Evolutionary conservation across 75 land plant genomes (phyloP), one percentile per base, ranked within the genome.

Genomic region (Cunninghamia lanceolata): DNA sequence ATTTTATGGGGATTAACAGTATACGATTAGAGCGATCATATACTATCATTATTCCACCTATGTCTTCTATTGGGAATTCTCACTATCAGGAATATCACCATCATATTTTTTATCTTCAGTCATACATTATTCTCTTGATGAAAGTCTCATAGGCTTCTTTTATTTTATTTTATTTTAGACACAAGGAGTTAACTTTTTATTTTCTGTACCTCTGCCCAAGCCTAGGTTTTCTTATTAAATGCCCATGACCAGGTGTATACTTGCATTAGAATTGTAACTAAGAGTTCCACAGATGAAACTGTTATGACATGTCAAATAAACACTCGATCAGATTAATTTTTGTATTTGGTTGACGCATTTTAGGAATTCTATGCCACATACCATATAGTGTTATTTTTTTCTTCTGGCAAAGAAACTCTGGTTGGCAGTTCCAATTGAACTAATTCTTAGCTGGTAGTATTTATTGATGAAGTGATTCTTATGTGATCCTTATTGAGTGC

Each of bases 401-500:
- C 14, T 79, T 42, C 13, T 45, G 82, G 30, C 47, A 3, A 40
- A 13, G n/a, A 38, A 45, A 43, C 82, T n/a, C 5, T 34, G 11
- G 68, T 1, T 71, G 34, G 34, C 3, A 71, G 75, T 71, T 32
- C 3, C 36, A 34, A 32, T 34, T 34, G 34, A 71, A 71, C 75
- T 71, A 36, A 71, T 2, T 32, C 11, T 71, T 71, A 87, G 87
- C 88, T 66, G 56, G 40, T 83, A 38, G 3, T 77, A 42, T 36
- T 66, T 90, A 34, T 86, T 81, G 45, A 11, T 85, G 34, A 53
- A 84, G 10, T 15, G 52, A 32, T 34, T 86, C 38, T 43, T 80
- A 80, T 25, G 28, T n/a, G 50, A 17, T 70, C 66, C 32, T 66
- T 47, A 16, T 70, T 83, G 36, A 9, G 36, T 87, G 87, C 88